Evolutionary conservation across 2,329 filamentous ascomycete genomes (phyloP).

Genomic region (Colletotrichum trifolii): DNA sequence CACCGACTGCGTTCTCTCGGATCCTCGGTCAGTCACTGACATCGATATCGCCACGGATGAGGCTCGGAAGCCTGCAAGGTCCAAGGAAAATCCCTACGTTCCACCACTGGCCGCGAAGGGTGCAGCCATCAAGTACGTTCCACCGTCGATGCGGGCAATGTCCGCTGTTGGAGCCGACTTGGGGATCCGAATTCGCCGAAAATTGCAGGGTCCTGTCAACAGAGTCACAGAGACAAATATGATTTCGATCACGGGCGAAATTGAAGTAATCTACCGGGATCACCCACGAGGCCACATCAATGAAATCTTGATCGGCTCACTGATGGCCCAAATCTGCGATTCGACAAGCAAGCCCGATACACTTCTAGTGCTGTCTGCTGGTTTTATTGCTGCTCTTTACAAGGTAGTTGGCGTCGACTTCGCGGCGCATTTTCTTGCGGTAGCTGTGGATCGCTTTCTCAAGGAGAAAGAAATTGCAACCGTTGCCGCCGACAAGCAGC

Average conservation of each 20-base stretch:
- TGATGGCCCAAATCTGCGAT: constrained; percentile 84
- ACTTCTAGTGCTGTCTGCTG: constrained; percentile 89
- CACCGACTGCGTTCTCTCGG: constrained; percentile 36
- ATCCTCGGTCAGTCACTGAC: too few relatives aligned
- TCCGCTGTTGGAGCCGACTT: constrained; percentile 73
- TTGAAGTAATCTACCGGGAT: constrained; percentile 85
- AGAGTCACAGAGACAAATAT: constrained; percentile 92
- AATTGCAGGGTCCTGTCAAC: constrained; percentile 90
- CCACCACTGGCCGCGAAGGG: constrained; percentile 67
- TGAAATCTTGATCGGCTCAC: constrained; percentile 78
- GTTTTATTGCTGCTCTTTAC: constrained; percentile 89
- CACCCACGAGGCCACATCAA: constrained; percentile 92
- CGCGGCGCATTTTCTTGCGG: constrained; percentile 86
- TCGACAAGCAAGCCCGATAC: constrained; percentile 84
- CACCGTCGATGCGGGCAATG: constrained; percentile 80
- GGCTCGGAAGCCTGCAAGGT: too few relatives aligned
- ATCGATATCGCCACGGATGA: too few relatives aligned
- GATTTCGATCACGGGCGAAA: constrained; percentile 81
- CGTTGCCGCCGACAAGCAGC: constrained; percentile 44
- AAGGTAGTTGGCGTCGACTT: constrained; percentile 90
- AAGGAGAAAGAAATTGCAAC: constrained; percentile 65
- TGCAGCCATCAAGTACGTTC: constrained; percentile 80
- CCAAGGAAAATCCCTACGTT: constrained; percentile 87
- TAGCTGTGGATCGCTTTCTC: constrained; percentile 80
- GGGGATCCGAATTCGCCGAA: constrained; percentile 76